Conservation (phyloP, 192 early-diverging fungal species). For the Haplosporangium gracile region DNA sequence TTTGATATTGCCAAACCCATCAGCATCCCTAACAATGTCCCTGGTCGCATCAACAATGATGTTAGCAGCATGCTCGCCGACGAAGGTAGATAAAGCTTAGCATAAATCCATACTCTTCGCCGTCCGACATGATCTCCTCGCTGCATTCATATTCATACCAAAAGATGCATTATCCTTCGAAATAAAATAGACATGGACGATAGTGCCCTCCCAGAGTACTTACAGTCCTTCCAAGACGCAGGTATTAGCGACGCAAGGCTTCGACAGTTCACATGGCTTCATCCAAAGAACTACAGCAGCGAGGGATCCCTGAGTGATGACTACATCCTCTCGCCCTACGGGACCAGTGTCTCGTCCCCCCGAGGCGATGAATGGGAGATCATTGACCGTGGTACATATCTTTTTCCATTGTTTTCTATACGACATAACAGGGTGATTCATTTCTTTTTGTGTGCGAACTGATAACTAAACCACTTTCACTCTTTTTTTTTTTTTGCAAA, state of each 20-base stretch:
- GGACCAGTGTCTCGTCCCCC: conserved; percentile 45
- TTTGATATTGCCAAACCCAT: conserved; percentile 9
- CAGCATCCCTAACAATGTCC: not conserved
- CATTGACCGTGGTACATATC: conserved; percentile 19
- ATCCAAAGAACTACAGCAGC: conserved; percentile 40
- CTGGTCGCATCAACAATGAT: not conserved
- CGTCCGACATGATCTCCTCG: not conserved
- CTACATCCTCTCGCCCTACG: conserved; percentile 35
- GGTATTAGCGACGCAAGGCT: conserved; percentile 40
- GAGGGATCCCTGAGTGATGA: conserved; percentile 40
- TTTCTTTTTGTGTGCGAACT: not conserved
- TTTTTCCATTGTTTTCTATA: not conserved
- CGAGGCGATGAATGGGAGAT: conserved; percentile 55
- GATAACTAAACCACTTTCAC: not conserved
- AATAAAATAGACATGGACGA: not conserved
- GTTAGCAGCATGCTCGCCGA: not conserved
- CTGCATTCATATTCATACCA: not conserved
- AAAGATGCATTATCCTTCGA: not conserved
- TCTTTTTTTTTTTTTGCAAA: not conserved
- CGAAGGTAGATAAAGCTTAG: not conserved
- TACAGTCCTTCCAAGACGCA: conserved; percentile 29
- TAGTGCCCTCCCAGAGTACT: conserved; percentile 20
- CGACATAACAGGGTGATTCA: not conserved
- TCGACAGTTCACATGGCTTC: conserved; percentile 38
- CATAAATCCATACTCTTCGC: not conserved